Percentiles rank a stretch among this genome's conserved stretches.
Evolutionary conservation across 371 early-diverging fungal species (phyloP).

Genomic region (Mucor indicus): DNA sequence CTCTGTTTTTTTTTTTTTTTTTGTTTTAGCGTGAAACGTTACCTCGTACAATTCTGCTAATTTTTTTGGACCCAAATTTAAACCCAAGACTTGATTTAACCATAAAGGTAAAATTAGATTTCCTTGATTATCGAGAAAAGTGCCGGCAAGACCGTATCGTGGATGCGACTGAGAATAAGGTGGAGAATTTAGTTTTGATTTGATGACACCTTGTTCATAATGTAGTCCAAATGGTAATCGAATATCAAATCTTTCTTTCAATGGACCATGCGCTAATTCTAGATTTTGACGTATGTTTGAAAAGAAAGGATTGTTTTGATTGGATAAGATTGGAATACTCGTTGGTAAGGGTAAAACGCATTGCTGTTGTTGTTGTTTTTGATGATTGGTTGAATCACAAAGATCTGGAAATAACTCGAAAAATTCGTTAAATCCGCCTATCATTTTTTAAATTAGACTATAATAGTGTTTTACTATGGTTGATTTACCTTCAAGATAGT

Average conservation of each 20-base stretch:
- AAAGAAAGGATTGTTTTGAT: conserved; percentile 27
- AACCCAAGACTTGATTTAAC: conserved; percentile 10
- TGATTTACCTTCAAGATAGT: conserved; percentile 20
- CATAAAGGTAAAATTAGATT: conserved; percentile 17
- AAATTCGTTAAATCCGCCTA: conserved; percentile 33
- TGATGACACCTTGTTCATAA: conserved; percentile 1
- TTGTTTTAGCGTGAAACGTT: background rate
- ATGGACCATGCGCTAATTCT: conserved; percentile 27
- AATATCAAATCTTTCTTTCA: conserved; percentile 29
- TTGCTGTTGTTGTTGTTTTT: background rate
- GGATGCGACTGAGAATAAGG: conserved; percentile 17
- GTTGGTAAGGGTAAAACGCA: conserved; percentile 1
- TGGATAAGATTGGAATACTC: background rate
- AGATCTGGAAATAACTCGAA: conserved; percentile 15
- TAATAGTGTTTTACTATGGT: background rate
- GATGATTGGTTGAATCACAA: conserved; percentile 8
- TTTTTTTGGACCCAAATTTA: conserved; percentile 19
- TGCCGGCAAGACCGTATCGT: conserved; percentile 17
- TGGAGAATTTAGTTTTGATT: background rate
- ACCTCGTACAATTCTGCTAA: conserved; percentile 32
- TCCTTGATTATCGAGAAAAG: conserved; percentile 15
- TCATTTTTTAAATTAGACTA: conserved; percentile 2
- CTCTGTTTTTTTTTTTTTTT: background rate
- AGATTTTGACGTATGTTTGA: conserved; percentile 36
- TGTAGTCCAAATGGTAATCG: conserved; percentile 16